Percentiles rank a stretch among this genome's conserved stretches.
These are phyloP conservation scores for Naganishia antarctica DNA, from an alignment of 768 basidiomycete species.

Conservation along the genomic window DNA sequence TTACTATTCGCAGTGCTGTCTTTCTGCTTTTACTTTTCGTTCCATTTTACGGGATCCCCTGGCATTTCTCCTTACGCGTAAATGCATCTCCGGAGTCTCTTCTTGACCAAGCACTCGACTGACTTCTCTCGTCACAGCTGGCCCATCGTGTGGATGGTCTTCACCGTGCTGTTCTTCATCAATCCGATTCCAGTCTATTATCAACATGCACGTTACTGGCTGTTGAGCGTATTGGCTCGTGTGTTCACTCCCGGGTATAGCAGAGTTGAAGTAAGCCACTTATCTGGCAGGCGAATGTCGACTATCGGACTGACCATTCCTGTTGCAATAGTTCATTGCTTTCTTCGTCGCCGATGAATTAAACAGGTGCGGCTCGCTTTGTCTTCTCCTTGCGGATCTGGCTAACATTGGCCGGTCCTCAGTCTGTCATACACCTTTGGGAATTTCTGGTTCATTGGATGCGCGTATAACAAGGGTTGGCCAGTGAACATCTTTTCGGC, in stretches of 20 bases:
- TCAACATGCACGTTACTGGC: slow-evolving; percentile 72
- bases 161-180: slow-evolving; percentile 59
- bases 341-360: slow-evolving; percentile 52
- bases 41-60: slow-evolving; percentile 59
- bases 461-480: slow-evolving; percentile 63
- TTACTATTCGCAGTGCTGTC: slow-evolving; percentile 68
- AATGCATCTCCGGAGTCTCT: slow-evolving; percentile 19
- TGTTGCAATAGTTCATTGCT: slow-evolving; percentile 47
- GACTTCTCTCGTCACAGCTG: slow-evolving; percentile 33
- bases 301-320: background rate
- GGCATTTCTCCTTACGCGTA: slow-evolving; percentile 63
- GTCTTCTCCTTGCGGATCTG: slow-evolving; percentile 47
- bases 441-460: slow-evolving; percentile 68
- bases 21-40: slow-evolving; percentile 80
- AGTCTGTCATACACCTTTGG: slow-evolving; percentile 71
- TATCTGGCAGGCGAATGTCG: background rate
- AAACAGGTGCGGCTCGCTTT: slow-evolving; percentile 29
- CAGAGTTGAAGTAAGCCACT: slow-evolving; percentile 64
- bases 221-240: slow-evolving; percentile 61
- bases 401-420: too few relatives aligned
- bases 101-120: background rate
- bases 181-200: slow-evolving; percentile 70
- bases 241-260: slow-evolving; percentile 66
- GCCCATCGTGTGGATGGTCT: slow-evolving; percentile 64
- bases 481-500: slow-evolving; percentile 32